Base-by-base conservation (phyloP, 257 asterid species). In the Penstemon barbatus region DNA sequence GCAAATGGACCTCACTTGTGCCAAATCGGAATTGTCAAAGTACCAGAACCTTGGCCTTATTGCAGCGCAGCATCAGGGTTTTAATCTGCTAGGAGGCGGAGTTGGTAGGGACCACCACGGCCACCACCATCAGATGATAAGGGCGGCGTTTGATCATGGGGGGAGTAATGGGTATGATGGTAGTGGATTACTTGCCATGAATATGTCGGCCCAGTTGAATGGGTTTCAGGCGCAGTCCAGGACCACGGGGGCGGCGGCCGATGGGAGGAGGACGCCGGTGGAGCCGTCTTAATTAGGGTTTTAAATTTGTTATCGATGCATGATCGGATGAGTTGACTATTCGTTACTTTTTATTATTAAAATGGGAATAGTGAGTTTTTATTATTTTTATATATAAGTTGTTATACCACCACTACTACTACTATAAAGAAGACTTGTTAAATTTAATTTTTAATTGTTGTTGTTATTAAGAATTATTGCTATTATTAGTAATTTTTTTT, bases 221-320 rank as follows among this genome's bases (percentile, higher is more conserved):
- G 91, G 87, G 13, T 86, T 91, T 60, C 96, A 85, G 89, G 33
- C 33, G 33, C 97, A 85, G 78, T 71, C 95, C 0, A 78, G 81
- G 70, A 78, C 90, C 3, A 77, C 91, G 11, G 89, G 89, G 7
- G 66, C 81, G 2, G 85, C 91, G 7, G 81, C 91, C 3, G 97
- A 92, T 11, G 98, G 94, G 13, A 86, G 96, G 33, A 82, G 96
- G 63, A 86, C 92, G 61, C 92, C 96, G 46, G 86, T 92, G 0
- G 97, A 92, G 12, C 98, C 95, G 6, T 86, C 97, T 75, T 92
- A 25, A 25, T 25, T 25, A 83, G 86, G 86, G 85, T 77, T 74
- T 75, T 25, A 25, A 25, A 25, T 25, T 25, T 25, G 33, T 25
- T 25, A 1, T 25, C 33, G 33, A 25, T 25, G 33, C 33, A 25